Base-by-base conservation (phyloP, 2,329 filamentous ascomycete species). In the Cladosporium sp. region DNA sequence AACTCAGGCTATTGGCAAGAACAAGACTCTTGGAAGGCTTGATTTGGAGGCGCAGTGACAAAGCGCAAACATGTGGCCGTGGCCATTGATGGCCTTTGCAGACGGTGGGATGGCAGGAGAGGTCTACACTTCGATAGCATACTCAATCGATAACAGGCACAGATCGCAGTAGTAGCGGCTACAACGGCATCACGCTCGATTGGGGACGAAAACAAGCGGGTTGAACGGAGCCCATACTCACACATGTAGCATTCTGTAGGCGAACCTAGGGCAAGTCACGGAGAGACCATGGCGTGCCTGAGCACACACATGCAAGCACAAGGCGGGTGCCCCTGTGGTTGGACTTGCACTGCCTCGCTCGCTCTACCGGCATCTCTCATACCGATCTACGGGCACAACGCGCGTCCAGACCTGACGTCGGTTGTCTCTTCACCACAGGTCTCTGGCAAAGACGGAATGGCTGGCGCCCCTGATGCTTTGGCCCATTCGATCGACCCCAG, bases 391-490 rank as follows among this genome's bases (percentile, higher is more conserved):
- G 49, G 5, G 13, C 20, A 45, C 22, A 52, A 52, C 49, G 49
- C 49, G 49, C 49, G 49, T 42, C 50, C 37, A 44, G 37, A 28
- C 50, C 24, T 25, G 17, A 44, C 36, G 50, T 42, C 37, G 37
- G 50, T 35, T 28, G n/a, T 17, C 50, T 55, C 52, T 55, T 55
- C 52, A 55, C 52, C 52, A 32, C 39, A 37, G 52, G 39, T 39
- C 17, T 25, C 8, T 34, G 24, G 51, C 20, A 17, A 39, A 19
- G 36, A 20, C 17, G 17, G 35, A 25, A 53, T 44, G 32, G 52
- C 19, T 55, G 40, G 51, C 51, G 37, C 51, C 51, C 51, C 37
- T 35, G n/a, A 28, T 22, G 24, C 36, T 20, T 37, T 22, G 50
- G 44, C 17, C 47, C 47, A 15, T 36, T 17, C 28, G 52, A 55